Base-by-base conservation (phyloP, 805 yeast species). In the Lipomyces oligophaga region DNA sequence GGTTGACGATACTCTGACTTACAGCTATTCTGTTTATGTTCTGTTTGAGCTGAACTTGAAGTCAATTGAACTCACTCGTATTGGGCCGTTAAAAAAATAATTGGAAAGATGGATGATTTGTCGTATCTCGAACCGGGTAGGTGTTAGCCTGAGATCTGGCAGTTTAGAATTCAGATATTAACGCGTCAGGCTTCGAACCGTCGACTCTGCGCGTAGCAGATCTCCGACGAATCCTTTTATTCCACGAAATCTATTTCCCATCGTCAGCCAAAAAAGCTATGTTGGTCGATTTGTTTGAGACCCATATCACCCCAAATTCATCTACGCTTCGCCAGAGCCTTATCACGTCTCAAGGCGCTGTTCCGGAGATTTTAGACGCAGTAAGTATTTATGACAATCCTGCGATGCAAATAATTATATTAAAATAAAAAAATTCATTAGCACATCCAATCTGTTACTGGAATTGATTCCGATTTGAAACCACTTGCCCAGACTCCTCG, bases 211-310 rank as follows among this genome's bases (percentile, higher is more conserved):
- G 79, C 41, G 80, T 85, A 19, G 78, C 88, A 3, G 78, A 84
- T 49, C 70, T 90, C 60, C 75, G 93, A 58, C 74, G 79, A 19
- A 73, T 86, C 19, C 69, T 90, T 43, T 65, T 71, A 10, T 80
- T 77, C 45, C 76, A 86, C 60, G 72, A 76, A n/a, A 70, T 89
- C n/a, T 63, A 66, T 1, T 81, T 73, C 60, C 74, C 83, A 0
- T 68, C 83, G 1, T 69, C 74, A 37, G 81, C 88, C 4, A 85
- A 81, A 61, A 90, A 90, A 63, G 66, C 76, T 5, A 79, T 77
- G 10, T 70, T 88, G 47, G 64, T 87, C 1, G 66, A 67, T 80
- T 65, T 57, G 5, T 58, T 58, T 34, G 68, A 75, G n/a, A 63
- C 69, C 4, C 63, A 79, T 5, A 67, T 85, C 40, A 68, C 67